A percentile compares a stretch with the other conserved stretches of the same genome.
phyloP scores from a whole-genome alignment of 257 asterid species.

The Solanum virginianum region DNA sequence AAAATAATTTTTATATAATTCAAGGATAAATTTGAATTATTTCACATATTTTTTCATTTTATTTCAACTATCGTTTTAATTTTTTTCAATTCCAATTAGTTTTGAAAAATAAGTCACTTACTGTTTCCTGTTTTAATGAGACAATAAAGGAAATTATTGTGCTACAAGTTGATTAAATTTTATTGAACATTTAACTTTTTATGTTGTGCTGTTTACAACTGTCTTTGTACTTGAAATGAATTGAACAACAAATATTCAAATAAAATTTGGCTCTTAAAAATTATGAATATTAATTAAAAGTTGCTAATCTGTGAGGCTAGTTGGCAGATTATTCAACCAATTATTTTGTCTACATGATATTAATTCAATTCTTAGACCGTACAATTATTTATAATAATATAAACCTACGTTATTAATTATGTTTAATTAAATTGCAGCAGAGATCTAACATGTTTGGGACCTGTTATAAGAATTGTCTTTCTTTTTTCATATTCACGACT shows the following conservation, averaged over 20 bases:
- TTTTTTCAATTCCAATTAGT: neutral
- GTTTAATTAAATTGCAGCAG: neutral
- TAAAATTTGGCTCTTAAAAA: neutral
- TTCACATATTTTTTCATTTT: neutral
- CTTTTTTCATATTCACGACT: neutral
- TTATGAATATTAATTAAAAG: neutral
- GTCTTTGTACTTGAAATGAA: neutral
- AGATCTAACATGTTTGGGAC: neutral
- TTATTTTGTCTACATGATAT: neutral
- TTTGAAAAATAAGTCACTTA: neutral
- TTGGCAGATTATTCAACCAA: neutral
- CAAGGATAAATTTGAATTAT: neutral
- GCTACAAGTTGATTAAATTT: neutral
- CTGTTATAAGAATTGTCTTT: neutral
- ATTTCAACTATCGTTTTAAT: neutral
- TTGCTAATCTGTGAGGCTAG: neutral
- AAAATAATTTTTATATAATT: neutral
- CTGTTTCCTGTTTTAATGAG: neutral
- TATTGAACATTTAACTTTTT: neutral
- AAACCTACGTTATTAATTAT: neutral
- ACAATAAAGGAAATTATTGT: neutral
- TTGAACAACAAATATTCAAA: neutral
- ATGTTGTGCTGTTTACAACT: neutral
- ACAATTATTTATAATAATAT: neutral
- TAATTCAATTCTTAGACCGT: neutral